Conservation (phyloP, 2,329 filamentous ascomycete genomes). For the Colletotrichum tropicicola region DNA sequence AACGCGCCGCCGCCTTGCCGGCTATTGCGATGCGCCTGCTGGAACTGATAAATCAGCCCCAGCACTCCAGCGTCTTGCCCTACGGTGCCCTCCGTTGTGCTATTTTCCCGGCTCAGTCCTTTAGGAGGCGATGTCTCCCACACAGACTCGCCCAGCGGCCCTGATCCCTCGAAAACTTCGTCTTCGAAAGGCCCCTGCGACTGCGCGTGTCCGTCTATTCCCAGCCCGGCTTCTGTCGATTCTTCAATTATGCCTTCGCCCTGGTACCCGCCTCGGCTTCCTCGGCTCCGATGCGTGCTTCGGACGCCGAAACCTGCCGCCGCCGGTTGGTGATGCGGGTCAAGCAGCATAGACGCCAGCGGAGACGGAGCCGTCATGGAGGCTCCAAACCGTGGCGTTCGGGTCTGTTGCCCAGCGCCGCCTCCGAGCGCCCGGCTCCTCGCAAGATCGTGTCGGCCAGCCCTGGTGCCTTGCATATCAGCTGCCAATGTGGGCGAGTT, state of each 20-base stretch:
- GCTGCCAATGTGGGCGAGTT: constrained; percentile 68
- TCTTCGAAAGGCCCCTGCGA: constrained; percentile 70
- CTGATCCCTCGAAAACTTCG: constrained; percentile 60
- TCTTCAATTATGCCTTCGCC: constrained; percentile 66
- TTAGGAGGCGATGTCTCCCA: constrained; percentile 67
- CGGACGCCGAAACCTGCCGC: constrained; percentile 54
- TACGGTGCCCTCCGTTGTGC: constrained; percentile 52
- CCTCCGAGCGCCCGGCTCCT: constrained; percentile 49
- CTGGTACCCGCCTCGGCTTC: constrained; percentile 54
- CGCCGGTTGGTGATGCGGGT: constrained; percentile 78
- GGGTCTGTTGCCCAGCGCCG: constrained; percentile 42
- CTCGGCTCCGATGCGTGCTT: constrained; percentile 56
- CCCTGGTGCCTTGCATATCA: constrained; percentile 63
- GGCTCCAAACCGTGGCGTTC: constrained; percentile 55
- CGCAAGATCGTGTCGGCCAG: constrained; percentile 54
- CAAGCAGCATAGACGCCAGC: constrained; percentile 77
- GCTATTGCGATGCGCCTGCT: constrained; percentile 63
- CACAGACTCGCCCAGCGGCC: constrained; percentile 64
- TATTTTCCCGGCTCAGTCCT: constrained; percentile 61
- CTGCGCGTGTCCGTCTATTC: constrained; percentile 44
- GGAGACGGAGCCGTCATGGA: constrained; percentile 65
- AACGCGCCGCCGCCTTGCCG: constrained; percentile 48
- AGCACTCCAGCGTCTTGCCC: constrained; percentile 64
- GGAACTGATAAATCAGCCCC: constrained; percentile 66
- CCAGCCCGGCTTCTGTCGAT: constrained; percentile 55